phyloP scores from a whole-genome alignment of 257 asterid species.

The Schizonepeta tenuifolia region DNA sequence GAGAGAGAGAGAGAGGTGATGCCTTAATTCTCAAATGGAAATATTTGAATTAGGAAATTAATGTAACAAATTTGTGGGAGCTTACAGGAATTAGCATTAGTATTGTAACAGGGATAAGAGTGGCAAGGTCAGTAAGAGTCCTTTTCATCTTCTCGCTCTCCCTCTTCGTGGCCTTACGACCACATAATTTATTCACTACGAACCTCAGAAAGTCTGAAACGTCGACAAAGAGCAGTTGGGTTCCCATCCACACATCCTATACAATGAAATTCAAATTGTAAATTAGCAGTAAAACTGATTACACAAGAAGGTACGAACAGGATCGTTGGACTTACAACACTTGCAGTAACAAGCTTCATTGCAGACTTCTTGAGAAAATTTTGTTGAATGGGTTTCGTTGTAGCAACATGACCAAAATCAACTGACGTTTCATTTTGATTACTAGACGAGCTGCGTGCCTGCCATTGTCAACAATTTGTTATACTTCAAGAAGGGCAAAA shows the following conservation, averaged over 20 bases:
- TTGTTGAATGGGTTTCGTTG: conserved; percentile 41
- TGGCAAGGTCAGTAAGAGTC: conserved; percentile 59
- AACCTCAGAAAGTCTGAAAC: conserved; percentile 45
- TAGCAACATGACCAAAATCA: conserved; percentile 30
- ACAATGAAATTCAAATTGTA: conserved; percentile 18
- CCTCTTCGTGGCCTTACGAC: conserved; percentile 59
- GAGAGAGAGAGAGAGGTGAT: neutral
- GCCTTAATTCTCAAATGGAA: too few relatives aligned
- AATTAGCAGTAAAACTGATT: conserved; percentile 1
- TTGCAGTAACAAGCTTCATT: conserved; percentile 55
- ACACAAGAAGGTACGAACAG: neutral
- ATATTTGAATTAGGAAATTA: too few relatives aligned
- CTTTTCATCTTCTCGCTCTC: conserved; percentile 62
- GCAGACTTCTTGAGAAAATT: conserved; percentile 53
- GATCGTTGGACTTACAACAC: conserved; percentile 51
- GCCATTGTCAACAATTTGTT: conserved; percentile 34
- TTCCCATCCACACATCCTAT: conserved; percentile 84
- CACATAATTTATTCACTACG: conserved; percentile 48
- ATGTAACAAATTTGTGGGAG: neutral
- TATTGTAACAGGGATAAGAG: conserved; percentile 74
- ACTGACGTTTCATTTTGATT: conserved; percentile 31
- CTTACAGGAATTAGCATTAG: conserved; percentile 86
- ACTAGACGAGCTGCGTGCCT: conserved; percentile 45
- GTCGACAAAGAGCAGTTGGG: conserved; percentile 67
- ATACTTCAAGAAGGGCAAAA: neutral